A percentile compares a stretch with the other conserved stretches of the same genome.
These are phyloP conservation scores for Sporothrix mexicana DNA, from an alignment of 2,329 filamentous ascomycete genomes.

Conservation along the genomic window DNA sequence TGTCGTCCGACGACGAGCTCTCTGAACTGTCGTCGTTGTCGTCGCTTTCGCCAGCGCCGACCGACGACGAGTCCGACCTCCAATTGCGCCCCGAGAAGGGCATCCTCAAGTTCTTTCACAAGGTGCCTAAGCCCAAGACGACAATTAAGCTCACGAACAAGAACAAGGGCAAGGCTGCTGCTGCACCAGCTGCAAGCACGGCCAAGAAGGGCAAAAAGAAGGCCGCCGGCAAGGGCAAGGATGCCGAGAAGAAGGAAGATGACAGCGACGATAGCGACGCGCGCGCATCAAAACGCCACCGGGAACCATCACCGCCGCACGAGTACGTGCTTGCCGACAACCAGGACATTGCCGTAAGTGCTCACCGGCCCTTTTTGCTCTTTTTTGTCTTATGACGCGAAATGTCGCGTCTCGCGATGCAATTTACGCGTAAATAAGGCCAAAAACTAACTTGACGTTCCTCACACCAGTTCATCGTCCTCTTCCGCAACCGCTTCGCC, in stretches of 20 bases:
- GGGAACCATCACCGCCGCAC: constrained; percentile 81
- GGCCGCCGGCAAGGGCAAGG: background rate
- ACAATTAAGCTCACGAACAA: constrained; percentile 35
- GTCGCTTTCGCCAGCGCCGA: constrained; percentile 57
- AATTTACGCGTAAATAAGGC: constrained; percentile 27
- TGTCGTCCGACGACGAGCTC: constrained; percentile 67
- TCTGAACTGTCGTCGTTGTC: constrained; percentile 57
- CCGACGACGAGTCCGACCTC: constrained; percentile 61
- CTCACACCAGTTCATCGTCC: constrained; percentile 82
- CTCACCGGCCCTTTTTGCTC: no score
- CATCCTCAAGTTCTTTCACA: constrained; percentile 72
- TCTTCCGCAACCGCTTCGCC: constrained; percentile 93
- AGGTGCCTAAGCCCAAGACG: constrained; percentile 54
- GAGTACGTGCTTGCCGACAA: constrained; percentile 91
- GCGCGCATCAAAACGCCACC: constrained; percentile 74
- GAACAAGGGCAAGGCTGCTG: constrained; percentile 38
- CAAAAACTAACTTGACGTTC: constrained; percentile 43
- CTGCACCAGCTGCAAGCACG: constrained; percentile 44
- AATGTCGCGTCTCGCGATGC: constrained; percentile 54
- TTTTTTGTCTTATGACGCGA: constrained; percentile 53
- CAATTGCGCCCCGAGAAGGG: constrained; percentile 59
- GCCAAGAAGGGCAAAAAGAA: constrained; percentile 27
- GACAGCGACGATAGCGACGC: constrained; percentile 52
- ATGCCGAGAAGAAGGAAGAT: background rate
- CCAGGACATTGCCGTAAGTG: constrained; percentile 86